Evolutionary conservation across 805 yeast species (phyloP).

Genomic region (Komagataella phaffii): DNA sequence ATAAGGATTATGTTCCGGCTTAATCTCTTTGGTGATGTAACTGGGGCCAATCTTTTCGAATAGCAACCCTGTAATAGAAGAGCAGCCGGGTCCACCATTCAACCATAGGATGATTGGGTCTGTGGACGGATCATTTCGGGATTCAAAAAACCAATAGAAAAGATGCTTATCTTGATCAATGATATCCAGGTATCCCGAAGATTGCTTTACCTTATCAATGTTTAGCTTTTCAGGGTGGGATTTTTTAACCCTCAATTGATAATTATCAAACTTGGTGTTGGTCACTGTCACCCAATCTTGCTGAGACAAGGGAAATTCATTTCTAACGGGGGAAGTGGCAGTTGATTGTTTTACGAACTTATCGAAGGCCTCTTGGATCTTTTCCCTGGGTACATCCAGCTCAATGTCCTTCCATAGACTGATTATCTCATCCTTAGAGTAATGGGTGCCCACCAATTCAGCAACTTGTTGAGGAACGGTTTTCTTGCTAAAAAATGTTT

Average conservation of each 20-base stretch:
- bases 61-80: slow-evolving; percentile 79
- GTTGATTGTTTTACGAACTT: background rate
- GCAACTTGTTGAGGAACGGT: background rate
- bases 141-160: slow-evolving; percentile 90
- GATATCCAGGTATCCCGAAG: slow-evolving; percentile 61
- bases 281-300: background rate
- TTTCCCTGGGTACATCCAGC: background rate
- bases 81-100: slow-evolving; percentile 96
- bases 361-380: background rate
- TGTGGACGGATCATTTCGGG: slow-evolving; percentile 71
- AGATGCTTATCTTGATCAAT: slow-evolving; percentile 68
- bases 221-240: slow-evolving; percentile 36
- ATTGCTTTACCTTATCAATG: slow-evolving; percentile 53
- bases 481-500: background rate
- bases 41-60: slow-evolving; percentile 83
- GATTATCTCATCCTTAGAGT: background rate
- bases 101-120: slow-evolving; percentile 85
- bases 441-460: background rate
- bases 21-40: slow-evolving; percentile 45
- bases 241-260: slow-evolving; percentile 34
- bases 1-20: slow-evolving; percentile 66
- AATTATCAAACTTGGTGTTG: slow-evolving; percentile 22
- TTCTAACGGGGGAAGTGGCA: background rate
- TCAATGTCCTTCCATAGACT: background rate
- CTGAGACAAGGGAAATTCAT: background rate